Evolutionary conservation across 2,329 filamentous ascomycete species (phyloP).

Genomic region (Epicoccum nigrum): DNA sequence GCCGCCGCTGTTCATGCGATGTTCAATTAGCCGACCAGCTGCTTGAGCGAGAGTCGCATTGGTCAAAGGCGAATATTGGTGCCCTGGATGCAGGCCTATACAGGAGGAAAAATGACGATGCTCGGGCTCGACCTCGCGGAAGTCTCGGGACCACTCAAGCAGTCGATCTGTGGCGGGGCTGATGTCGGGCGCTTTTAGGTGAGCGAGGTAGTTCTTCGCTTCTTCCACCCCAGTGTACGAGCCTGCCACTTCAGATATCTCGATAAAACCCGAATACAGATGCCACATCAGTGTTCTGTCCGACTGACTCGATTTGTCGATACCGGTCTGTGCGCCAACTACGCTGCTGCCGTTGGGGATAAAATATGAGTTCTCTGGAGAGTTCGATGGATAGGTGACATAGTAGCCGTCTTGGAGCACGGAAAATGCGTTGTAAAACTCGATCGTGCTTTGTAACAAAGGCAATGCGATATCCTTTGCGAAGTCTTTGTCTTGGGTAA

Average conservation of each 20-base stretch:
- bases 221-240: neutral
- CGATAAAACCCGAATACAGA: constrained; percentile 46
- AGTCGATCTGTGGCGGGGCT: constrained; percentile 38
- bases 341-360: constrained; percentile 27
- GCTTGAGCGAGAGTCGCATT: constrained; percentile 43
- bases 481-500: constrained; percentile 24
- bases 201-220: constrained; percentile 10
- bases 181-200: constrained; percentile 25
- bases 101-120: constrained; percentile 61
- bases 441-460: constrained; percentile 43
- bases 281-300: neutral
- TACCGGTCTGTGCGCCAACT: constrained; percentile 53
- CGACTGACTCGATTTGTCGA: constrained; percentile 49
- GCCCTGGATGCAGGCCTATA: constrained; percentile 57
- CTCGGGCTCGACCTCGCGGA: constrained; percentile 52
- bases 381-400: constrained; percentile 49
- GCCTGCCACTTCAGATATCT: neutral
- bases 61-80: constrained; percentile 45
- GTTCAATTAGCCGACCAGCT: constrained; percentile 38
- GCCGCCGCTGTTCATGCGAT: constrained; percentile 31
- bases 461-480: constrained; percentile 27
- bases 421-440: constrained; percentile 51
- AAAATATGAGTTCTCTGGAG: constrained; percentile 47
- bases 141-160: constrained; percentile 39
- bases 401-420: constrained; percentile 34